Base-by-base conservation (phyloP, 176 grass and related monocot species). In the Triticum timopheevii region DNA sequence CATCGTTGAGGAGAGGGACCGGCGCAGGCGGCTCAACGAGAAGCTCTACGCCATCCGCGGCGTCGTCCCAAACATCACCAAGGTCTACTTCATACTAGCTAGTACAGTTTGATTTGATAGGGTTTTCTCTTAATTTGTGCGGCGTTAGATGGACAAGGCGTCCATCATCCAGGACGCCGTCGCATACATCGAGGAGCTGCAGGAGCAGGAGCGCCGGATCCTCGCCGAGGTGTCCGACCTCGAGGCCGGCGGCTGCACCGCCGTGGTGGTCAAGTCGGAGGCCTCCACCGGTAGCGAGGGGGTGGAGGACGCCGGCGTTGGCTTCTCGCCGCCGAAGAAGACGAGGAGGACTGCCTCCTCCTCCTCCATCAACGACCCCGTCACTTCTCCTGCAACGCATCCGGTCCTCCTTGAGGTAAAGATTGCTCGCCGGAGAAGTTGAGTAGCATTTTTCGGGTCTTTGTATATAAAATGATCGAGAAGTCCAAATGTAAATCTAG, bases 81-180 rank as follows among this genome's bases (percentile, higher is more conserved):
- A 87, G 92, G 91, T 93, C 44, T 47, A 47, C 49, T 52, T 15
- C 45, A 49, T 38, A 36, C 35, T 36, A 36, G 35, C 36, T 38
- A 39, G 4, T 20, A 58, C 19, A 59, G 19, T 22, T 8, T 22
- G 1, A 10, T 34, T 6, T 0, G 20, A 49, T 42, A 10, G 6
- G 0, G 19, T 20, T 59, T 52, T 16, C 52, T 25, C 11, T 45
- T 49, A 49, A 49, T 49, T 28, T 35, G 16, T 63, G 69, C 8
- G 6, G 1, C 25, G 24, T 30, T 22, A 97, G 94, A 92, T 97
- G 92, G 94, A 97, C 84, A 97, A 94, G 90, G 92, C 89, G 2
- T 91, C 93, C 16, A 91, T 90, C 39, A 61, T 98, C 67, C 83
- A 86, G 81, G 93, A 98, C 49, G 95, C 90, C 9, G 95, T 98